Percentiles rank a stretch among this genome's conserved stretches.
Evolutionary conservation across 805 yeast genomes (phyloP).

Genomic region (Debaryomyces prosopidis): DNA sequence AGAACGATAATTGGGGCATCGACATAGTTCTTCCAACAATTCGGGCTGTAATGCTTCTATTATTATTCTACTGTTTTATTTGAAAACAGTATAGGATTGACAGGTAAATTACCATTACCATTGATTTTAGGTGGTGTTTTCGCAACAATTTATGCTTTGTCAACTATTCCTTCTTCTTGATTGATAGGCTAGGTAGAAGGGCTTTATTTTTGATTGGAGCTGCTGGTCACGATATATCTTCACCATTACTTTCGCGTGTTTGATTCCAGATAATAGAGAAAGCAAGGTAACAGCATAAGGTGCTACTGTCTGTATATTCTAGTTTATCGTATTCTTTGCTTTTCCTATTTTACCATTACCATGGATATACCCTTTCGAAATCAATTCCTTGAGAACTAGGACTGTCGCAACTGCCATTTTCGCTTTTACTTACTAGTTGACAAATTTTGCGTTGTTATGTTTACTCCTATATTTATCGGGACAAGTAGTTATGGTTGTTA

Average conservation of each 20-base stretch:
- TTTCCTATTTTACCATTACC: slow-evolving; percentile 36
- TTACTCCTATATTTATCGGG: slow-evolving; percentile 30
- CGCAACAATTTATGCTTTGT: slow-evolving; percentile 31
- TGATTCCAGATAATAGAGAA: slow-evolving; percentile 9
- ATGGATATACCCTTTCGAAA: slow-evolving; percentile 39
- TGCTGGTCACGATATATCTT: slow-evolving; percentile 31
- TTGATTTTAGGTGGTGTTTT: slow-evolving; percentile 31
- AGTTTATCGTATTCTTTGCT: slow-evolving; percentile 29
- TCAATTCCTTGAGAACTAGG: slow-evolving; percentile 38
- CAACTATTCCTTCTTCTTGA: slow-evolving; percentile 35
- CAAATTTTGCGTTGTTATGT: slow-evolving; percentile 40
- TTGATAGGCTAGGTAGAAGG: slow-evolving; percentile 37
- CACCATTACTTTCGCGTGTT: slow-evolving; percentile 22
- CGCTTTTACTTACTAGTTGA: slow-evolving; percentile 37
- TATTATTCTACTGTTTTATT: slow-evolving; percentile 37
- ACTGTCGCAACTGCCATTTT: slow-evolving; percentile 35
- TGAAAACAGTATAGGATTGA: slow-evolving; percentile 24
- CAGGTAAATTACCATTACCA: slow-evolving; percentile 17
- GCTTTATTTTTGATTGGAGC: slow-evolving; percentile 34
- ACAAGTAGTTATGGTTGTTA: slow-evolving; percentile 29
- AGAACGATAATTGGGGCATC: slow-evolving; percentile 34
- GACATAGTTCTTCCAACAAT: slow-evolving; percentile 31
- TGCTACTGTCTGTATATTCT: slow-evolving; percentile 38
- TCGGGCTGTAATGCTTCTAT: slow-evolving; percentile 36
- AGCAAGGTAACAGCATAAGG: slow-evolving; percentile 13